phyloP scores from a whole-genome alignment of 23 red algal species.

The Gracilariopsis chorda region DNA sequence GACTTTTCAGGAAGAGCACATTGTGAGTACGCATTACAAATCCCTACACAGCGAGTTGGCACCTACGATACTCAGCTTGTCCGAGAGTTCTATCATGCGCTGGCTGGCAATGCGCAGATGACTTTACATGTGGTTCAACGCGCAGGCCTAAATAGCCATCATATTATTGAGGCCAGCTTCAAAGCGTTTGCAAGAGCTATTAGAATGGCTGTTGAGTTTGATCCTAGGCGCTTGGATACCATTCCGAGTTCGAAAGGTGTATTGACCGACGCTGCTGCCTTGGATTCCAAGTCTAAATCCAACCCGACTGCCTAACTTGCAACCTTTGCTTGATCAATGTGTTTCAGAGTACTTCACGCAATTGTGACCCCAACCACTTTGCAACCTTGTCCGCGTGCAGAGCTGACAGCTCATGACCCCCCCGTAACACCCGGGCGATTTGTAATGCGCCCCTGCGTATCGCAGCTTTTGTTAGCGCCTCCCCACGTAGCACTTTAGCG shows the following conservation, averaged over 20 bases:
- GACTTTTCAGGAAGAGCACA: slow-evolving; percentile 90
- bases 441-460: neutral
- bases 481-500: neutral
- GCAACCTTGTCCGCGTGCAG: slow-evolving; percentile 32
- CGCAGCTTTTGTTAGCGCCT: neutral
- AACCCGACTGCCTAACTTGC: neutral
- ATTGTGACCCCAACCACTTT: slow-evolving; percentile 43
- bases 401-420: slow-evolving; percentile 48
- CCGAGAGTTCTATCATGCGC: slow-evolving; percentile 86
- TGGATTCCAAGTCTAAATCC: slow-evolving; percentile 28
- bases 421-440: slow-evolving; percentile 31
- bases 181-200: slow-evolving; percentile 98
- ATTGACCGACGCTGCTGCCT: slow-evolving; percentile 73
- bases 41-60: slow-evolving; percentile 90
- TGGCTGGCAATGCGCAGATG: slow-evolving; percentile 86
- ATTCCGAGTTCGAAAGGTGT: slow-evolving; percentile 92
- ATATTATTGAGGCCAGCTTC: slow-evolving; percentile 98
- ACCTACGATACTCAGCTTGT: slow-evolving; percentile 98
- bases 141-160: slow-evolving; percentile 94
- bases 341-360: too few species aligned
- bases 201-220: slow-evolving; percentile 86
- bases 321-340: too few species aligned
- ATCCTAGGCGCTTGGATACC: slow-evolving; percentile 60
- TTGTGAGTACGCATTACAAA: slow-evolving; percentile 62
- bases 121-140: slow-evolving; percentile 94